Base-by-base conservation (phyloP, 2,329 filamentous ascomycete species). In the Talaromyces sp. region DNA sequence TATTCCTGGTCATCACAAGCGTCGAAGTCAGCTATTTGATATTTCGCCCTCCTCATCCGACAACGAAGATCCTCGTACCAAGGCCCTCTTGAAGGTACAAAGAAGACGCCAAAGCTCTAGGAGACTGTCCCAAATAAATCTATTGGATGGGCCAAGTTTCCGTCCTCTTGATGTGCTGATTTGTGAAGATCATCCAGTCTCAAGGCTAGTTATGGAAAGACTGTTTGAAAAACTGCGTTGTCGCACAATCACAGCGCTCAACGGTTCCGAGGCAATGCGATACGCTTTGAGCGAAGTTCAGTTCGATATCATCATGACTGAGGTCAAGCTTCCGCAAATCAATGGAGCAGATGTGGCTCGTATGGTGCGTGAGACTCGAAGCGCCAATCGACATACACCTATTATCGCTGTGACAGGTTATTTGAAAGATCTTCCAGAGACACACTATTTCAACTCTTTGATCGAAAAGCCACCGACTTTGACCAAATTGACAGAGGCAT, bases 171-270 rank as follows among this genome's bases (percentile, higher is more conserved):
- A 99, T 74, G 89, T 99, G 6, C 81, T 99, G 56, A 96, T 99
- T 56, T 98, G 95, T 72, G 95, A 99, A 77, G 95, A 99, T 69
- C 95, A 99, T 73, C 95, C 95, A 0, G 93, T 99, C 4, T 96
- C 95, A 6, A 86, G 93, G 24, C 87, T 99, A 80, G 93, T 99
- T n/a, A 98, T 99, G 93, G 95, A 99, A 72, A 95, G 96, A 68
- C 80, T 99, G 8, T 83, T 99, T 57, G 95, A 99, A 74, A 99
- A 98, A 77, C 81, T 98, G 38, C 89, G 91, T 38, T 99, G 95
- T 70, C 90, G 95, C 49, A 97, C 93, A 9, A 95, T 99, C 69
- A 92, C 91, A 2, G 93, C 95, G 4, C 84, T 88, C 3, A 96
- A 93, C 67, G 95, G 95, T 0, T 88, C 91, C 0, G 95, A 99